Evolutionary conservation across 352 stramenopile species (phyloP), one percentile per base, ranked within the genome.

Genomic region (Globisporangium nagaii): DNA sequence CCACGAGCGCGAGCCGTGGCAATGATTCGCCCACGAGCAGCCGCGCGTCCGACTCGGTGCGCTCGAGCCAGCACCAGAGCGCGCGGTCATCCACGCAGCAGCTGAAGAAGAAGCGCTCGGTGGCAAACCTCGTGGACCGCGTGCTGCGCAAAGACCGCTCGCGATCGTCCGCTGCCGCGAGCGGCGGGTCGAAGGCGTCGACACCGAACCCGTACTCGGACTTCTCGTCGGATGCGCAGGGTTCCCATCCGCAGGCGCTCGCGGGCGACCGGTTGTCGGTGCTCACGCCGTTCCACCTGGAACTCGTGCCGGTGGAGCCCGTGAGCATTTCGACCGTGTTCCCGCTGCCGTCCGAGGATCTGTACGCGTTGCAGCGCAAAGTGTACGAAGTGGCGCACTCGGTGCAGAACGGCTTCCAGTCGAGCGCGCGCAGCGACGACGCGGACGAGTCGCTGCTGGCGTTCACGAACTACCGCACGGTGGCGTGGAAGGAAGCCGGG

Each of bases 281-380:
- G 22, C 35, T 64, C 5, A 40, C 57, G 8, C 41, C 57, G 27
- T 55, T 59, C 25, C 57, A 64, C 32, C 32, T 62, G 9, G 71
- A 78, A 24, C 47, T 80, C 27, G 66, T 75, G 1, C 66, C 69
- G 0, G 59, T 82, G 10, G 66, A 79, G 20, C 70, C 73, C 2
- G 53, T 68, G 34, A 76, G 61, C n/a, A 79, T 84, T 43, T 72
- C 71, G 32, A 78, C 73, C 1, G 49, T 84, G 3, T 84, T 84
- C 34, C 73, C 73, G 17, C 44, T 84, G 25, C 73, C 73, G 15
- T 73, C 68, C 1, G 68, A 77, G 28, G 73, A 84, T n/a, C 53
- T 78, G 9, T 79, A 75, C 44, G 71, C 65, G 3, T 42, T 73
- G 11, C 73, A 84, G 42, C 70, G 71, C 22, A 81, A 84, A 44